phyloP scores from a whole-genome alignment of 345 rosid genomes.

The Carallia pectinifolia region DNA sequence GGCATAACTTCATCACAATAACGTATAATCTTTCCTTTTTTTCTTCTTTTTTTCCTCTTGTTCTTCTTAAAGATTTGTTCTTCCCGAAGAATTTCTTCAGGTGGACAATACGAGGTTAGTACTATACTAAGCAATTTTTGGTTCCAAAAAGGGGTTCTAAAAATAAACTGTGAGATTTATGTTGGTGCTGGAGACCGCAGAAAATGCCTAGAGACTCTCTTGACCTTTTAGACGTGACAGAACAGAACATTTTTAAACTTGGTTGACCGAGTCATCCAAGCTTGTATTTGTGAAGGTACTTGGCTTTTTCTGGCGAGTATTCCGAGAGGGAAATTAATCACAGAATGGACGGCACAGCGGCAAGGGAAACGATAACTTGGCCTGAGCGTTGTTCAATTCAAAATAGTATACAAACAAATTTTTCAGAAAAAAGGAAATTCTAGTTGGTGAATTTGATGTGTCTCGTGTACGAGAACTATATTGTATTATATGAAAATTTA shows the following conservation, averaged over 20 bases:
- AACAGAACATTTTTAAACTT: background rate
- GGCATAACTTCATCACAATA: constrained; percentile 42
- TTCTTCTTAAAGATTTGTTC: background rate
- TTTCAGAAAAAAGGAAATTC: no score
- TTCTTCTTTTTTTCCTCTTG: background rate
- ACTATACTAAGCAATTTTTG: background rate
- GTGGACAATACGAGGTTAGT: no score
- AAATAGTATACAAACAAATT: no score
- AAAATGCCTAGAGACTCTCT: constrained; percentile 1
- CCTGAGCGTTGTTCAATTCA: no score
- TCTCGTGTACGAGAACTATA: no score
- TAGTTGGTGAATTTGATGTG: no score
- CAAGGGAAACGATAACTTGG: no score
- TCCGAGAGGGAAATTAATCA: no score
- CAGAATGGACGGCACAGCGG: no score
- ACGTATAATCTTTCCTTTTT: background rate
- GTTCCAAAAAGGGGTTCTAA: background rate
- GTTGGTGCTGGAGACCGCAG: background rate
- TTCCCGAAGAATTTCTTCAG: background rate
- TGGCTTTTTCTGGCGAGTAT: no score
- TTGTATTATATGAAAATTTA: no score
- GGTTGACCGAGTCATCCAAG: background rate
- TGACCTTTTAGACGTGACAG: background rate
- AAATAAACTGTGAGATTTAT: background rate
- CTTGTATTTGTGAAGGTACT: no score